Percentiles rank a stretch among this genome's conserved stretches.
Evolutionary conservation across 2,329 filamentous ascomycete genomes (phyloP).

Genomic region (Zymoseptoria passerinii): DNA sequence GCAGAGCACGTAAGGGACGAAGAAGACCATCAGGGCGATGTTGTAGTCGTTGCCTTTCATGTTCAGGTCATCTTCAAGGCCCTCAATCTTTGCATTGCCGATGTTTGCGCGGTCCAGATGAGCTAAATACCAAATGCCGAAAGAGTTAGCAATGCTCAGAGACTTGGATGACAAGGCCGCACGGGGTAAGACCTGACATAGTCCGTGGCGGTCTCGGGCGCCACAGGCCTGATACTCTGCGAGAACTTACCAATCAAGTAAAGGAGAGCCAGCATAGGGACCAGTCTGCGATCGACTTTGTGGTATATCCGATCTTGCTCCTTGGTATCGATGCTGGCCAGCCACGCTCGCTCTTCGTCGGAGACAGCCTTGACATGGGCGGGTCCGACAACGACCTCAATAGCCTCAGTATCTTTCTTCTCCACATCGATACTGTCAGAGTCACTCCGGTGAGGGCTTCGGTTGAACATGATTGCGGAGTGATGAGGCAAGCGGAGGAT

Average conservation of each 20-base stretch:
- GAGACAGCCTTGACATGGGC: conserved; percentile 14
- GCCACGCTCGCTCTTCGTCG: conserved; percentile 17
- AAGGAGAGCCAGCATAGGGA: conserved; percentile 30
- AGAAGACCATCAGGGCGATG: conserved; percentile 46
- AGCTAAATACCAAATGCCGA: not conserved
- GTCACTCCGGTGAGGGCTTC: conserved; percentile 5
- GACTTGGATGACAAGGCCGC: no score
- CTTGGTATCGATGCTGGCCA: conserved; percentile 15
- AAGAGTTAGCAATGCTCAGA: conserved; percentile 1
- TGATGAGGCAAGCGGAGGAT: not conserved
- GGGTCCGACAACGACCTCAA: conserved; percentile 6
- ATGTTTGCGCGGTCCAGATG: conserved; percentile 34
- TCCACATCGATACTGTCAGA: conserved; percentile 4
- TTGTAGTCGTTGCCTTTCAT: conserved; percentile 42
- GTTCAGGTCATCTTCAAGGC: conserved; percentile 30
- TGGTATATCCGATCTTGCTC: conserved; percentile 33
- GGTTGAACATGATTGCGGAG: conserved; percentile 1
- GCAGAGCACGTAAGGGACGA: conserved; percentile 37
- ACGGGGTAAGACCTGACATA: no score
- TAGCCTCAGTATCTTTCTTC: conserved; percentile 15
- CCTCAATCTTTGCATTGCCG: conserved; percentile 44
- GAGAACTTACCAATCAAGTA: conserved; percentile 39
- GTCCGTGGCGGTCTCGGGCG: not conserved
- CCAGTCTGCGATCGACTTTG: conserved; percentile 14
- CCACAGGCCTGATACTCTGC: conserved; percentile 14